A percentile compares a stretch with the other conserved stretches of the same genome.
Conservation (phyloP, 352 stramenopile genomes). For the Phytophthora ramorum region DNA sequence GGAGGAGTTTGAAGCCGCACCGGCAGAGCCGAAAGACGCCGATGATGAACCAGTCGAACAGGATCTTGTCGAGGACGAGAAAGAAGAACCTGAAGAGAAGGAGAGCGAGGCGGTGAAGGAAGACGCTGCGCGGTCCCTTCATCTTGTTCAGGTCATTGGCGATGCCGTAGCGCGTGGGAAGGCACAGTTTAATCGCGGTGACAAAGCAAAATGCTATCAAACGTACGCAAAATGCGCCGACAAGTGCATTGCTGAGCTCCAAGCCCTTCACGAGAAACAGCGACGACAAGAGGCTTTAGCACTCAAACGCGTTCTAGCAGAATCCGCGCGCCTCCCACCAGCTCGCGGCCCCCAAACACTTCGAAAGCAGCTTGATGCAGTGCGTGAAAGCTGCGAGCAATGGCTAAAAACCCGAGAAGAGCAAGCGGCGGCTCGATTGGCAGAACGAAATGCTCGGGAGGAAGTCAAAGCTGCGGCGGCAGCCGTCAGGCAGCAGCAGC, state of each 20-base stretch:
- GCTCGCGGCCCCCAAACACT: constrained; percentile 68
- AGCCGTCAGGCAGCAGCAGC: constrained; percentile 18
- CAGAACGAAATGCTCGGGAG: constrained; percentile 23
- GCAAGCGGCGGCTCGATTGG: constrained; percentile 24
- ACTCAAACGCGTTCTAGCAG: constrained; percentile 49
- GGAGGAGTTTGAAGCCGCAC: constrained; percentile 14
- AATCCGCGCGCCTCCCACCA: constrained; percentile 55
- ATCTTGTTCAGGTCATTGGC: constrained; percentile 51
- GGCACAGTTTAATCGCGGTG: constrained; percentile 74
- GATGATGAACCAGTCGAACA: constrained; percentile 21
- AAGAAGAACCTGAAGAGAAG: constrained; percentile 32
- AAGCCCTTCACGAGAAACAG: constrained; percentile 37
- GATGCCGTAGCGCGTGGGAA: constrained; percentile 70
- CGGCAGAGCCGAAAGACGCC: constrained; percentile 28
- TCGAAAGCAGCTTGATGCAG: constrained; percentile 65
- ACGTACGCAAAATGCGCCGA: constrained; percentile 64
- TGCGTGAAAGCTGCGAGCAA: constrained; percentile 53
- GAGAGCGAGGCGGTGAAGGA: constrained; percentile 45
- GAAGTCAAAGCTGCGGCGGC: constrained; percentile 24
- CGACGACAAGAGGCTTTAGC: constrained; percentile 40
- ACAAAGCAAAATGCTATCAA: constrained; percentile 79
- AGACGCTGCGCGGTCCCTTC: constrained; percentile 45
- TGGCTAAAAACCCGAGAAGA: constrained; percentile 43
- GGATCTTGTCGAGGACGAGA: constrained; percentile 27
- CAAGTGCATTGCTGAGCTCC: constrained; percentile 49